A percentile compares a stretch with the other conserved stretches of the same genome.
phyloP scores from a whole-genome alignment of 2,329 filamentous ascomycete species.

The Albifimbria verrucaria region DNA sequence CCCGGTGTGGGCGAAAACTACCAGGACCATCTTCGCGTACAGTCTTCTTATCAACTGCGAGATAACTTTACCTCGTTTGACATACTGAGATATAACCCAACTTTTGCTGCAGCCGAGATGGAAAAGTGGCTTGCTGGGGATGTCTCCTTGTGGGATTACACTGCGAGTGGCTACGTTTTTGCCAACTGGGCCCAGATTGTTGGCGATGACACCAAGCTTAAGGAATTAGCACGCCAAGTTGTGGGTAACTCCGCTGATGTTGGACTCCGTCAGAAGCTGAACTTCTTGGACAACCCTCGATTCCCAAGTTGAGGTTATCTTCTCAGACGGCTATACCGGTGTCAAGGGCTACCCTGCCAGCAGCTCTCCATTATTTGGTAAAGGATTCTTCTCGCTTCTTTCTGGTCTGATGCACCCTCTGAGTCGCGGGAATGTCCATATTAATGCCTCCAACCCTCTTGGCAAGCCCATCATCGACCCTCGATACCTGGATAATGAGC shows the following conservation, averaged over 20 bases:
- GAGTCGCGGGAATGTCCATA: background rate
- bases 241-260: background rate
- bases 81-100: background rate
- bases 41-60: background rate
- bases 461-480: background rate
- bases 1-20: slow-evolving; percentile 3
- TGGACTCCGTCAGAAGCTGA: background rate
- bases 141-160: background rate
- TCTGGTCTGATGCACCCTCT: background rate
- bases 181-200: background rate
- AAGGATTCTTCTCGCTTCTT: background rate
- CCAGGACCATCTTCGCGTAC: slow-evolving; percentile 1
- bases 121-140: background rate
- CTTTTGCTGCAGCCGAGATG: background rate
- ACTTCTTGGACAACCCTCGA: background rate
- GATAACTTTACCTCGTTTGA: background rate
- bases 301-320: background rate
- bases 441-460: background rate
- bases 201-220: background rate
- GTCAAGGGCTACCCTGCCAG: background rate
- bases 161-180: background rate
- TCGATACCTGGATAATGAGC: background rate
- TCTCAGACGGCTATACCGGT: background rate
- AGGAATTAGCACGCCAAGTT: background rate
- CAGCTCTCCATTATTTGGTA: background rate